Percentiles rank a stretch among this genome's conserved stretches.
phyloP scores from a whole-genome alignment of 2,329 filamentous ascomycete species.

The Scopulariopsis brevicaulis region DNA sequence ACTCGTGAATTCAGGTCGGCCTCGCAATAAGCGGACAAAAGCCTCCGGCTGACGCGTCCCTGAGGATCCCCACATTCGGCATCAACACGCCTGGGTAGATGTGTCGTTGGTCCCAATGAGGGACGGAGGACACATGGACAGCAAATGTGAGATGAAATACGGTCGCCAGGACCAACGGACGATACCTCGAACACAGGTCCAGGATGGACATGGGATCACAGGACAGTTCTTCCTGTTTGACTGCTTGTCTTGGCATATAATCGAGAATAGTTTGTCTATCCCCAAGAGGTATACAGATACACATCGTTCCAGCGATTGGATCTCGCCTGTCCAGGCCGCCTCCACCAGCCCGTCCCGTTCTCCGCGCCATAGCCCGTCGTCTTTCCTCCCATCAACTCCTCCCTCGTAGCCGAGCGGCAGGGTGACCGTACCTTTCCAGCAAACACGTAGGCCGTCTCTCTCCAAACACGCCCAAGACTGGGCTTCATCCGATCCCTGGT shows the following conservation, averaged over 20 bases:
- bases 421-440: background rate
- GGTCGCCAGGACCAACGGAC: background rate
- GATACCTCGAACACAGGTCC: background rate
- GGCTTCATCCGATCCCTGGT: background rate
- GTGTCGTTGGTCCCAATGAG: background rate
- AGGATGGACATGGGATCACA: background rate
- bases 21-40: background rate
- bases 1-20: background rate
- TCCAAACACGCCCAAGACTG: background rate
- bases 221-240: background rate
- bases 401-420: background rate
- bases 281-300: conserved; percentile 31
- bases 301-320: conserved; percentile 11
- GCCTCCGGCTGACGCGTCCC: background rate
- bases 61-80: background rate
- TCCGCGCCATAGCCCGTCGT: background rate
- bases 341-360: background rate
- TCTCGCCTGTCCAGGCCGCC: conserved; percentile 1
- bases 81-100: background rate
- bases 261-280: conserved; percentile 28
- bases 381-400: background rate
- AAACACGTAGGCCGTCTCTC: background rate
- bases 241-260: conserved; percentile 24
- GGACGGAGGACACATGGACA: background rate
- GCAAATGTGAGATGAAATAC: background rate